Percentiles rank a stretch among this genome's conserved stretches.
Conservation (phyloP, 2,329 filamentous ascomycete species). For the Aureobasidium melanogenum region DNA sequence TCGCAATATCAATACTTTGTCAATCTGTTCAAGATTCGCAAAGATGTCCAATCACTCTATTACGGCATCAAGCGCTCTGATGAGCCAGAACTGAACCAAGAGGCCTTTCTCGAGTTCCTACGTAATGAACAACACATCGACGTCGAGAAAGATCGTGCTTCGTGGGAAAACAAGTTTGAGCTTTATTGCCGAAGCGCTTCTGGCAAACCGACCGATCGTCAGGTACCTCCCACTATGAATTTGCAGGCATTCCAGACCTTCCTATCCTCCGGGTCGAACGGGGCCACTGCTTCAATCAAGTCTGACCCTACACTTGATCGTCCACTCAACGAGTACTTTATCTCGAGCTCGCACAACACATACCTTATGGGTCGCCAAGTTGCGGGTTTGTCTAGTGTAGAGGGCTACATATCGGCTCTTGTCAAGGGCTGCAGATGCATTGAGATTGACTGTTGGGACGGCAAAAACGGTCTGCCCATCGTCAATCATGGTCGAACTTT, state of each 20-base stretch:
- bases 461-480: constrained; percentile 73
- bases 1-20: constrained; percentile 78
- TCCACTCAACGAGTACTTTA: constrained; percentile 93
- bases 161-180: constrained; percentile 66
- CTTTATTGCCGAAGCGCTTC: constrained; percentile 47
- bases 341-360: constrained; percentile 97
- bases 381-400: constrained; percentile 80
- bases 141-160: constrained; percentile 52
- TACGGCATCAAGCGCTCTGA: constrained; percentile 39
- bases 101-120: constrained; percentile 70
- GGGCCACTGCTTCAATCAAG: constrained; percentile 42
- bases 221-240: constrained; percentile 53
- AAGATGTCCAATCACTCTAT: constrained; percentile 71
- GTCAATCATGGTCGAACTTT: constrained; percentile 87
- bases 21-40: constrained; percentile 69
- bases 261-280: constrained; percentile 64
- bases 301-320: constrained; percentile 52
- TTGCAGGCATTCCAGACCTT: constrained; percentile 71
- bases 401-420: constrained; percentile 86
- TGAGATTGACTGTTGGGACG: constrained; percentile 98
- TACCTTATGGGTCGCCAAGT: constrained; percentile 90
- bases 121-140: constrained; percentile 66
- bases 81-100: constrained; percentile 55
- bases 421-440: constrained; percentile 87
- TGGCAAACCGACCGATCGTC: constrained; percentile 27